Conservation (phyloP, 352 stramenopile species). For the Phytopythium vexans region DNA sequence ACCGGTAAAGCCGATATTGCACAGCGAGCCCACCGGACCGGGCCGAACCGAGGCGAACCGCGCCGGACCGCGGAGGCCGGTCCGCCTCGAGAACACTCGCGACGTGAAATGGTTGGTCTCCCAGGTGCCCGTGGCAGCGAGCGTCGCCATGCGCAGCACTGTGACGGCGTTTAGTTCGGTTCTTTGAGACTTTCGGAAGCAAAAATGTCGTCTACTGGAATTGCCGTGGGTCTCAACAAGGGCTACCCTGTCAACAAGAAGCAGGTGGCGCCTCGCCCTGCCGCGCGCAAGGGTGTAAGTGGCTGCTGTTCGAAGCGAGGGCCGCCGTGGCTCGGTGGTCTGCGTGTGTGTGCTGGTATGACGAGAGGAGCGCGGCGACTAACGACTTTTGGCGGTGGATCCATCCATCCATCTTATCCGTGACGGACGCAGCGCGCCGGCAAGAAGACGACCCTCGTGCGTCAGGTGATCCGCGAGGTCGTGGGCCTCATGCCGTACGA, state of each 20-base stretch:
- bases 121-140: background rate
- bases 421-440: conserved; percentile 52
- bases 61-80: too few relatives aligned
- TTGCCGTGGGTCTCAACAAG: conserved; percentile 91
- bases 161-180: conserved; percentile 58
- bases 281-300: conserved; percentile 91
- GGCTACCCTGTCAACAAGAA: conserved; percentile 92
- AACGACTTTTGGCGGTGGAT: conserved; percentile 7
- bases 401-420: conserved; percentile 10
- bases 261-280: conserved; percentile 80
- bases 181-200: conserved; percentile 87
- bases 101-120: conserved; percentile 24
- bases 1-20: conserved; percentile 5
- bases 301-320: conserved; percentile 1
- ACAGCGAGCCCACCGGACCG: conserved; percentile 2
- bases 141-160: conserved; percentile 3
- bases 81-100: too few relatives aligned
- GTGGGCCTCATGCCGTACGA: conserved; percentile 98
- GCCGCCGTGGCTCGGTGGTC: background rate
- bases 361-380: background rate
- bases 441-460: conserved; percentile 95
- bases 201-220: conserved; percentile 91
- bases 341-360: background rate
- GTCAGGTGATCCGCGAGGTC: conserved; percentile 97
- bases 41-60: background rate